Conservation (phyloP, 352 stramenopile species). For the Phytophthora pisi region DNA sequence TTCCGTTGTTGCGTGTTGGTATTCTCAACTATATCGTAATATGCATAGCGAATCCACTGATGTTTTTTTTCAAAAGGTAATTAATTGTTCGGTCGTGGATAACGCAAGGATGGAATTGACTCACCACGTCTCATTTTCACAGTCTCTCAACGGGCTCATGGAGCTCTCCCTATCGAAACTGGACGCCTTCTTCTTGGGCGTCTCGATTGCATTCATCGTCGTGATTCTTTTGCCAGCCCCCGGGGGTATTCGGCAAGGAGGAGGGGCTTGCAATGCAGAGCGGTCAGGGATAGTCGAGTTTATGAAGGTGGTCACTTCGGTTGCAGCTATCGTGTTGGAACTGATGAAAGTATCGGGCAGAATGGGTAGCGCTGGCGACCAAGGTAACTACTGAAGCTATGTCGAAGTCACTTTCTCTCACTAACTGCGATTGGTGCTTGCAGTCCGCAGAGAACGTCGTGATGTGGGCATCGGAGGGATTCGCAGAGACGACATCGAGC, state of each 20-base stretch:
- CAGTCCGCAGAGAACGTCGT: neutral
- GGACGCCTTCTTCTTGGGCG: slow-evolving; percentile 10
- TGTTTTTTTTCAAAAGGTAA: too few species aligned
- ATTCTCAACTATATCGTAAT: too few species aligned
- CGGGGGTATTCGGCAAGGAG: neutral
- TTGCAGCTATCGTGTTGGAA: slow-evolving; percentile 1
- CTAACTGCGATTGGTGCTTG: neutral
- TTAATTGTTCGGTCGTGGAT: neutral
- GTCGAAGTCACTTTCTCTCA: neutral
- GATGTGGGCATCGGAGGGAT: neutral
- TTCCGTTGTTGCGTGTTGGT: too few species aligned
- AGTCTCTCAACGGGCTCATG: neutral
- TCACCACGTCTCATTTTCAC: neutral
- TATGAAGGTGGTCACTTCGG: neutral
- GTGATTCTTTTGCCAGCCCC: neutral
- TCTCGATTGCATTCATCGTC: neutral
- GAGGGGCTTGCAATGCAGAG: slow-evolving; percentile 2
- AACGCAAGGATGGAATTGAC: neutral
- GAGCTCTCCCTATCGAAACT: slow-evolving; percentile 1
- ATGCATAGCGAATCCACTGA: too few species aligned
- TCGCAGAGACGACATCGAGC: neutral
- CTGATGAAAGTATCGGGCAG: neutral
- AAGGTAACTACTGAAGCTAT: neutral
- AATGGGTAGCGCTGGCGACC: neutral
- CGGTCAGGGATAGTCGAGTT: slow-evolving; percentile 2